phyloP scores from a whole-genome alignment of 2,329 filamentous ascomycete species.

The Aureobasidium sp. region DNA sequence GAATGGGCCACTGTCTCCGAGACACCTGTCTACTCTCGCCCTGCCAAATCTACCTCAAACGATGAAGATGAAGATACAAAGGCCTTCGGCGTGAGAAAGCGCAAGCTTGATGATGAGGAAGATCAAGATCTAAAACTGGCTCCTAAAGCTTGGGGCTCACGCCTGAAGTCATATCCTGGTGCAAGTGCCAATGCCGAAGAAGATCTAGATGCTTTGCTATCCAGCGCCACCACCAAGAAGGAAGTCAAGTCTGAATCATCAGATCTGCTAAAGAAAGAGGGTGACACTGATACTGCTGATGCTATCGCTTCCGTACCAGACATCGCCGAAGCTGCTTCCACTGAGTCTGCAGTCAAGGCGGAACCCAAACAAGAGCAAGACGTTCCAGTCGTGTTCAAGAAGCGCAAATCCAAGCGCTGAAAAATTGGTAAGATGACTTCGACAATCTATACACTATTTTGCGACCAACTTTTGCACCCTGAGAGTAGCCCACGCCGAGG shows the following conservation, averaged over 20 bases:
- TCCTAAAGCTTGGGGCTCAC: conserved; percentile 39
- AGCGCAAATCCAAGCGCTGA: conserved; percentile 52
- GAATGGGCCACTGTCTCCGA: conserved; percentile 72
- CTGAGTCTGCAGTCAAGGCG: conserved; percentile 7
- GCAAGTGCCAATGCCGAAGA: conserved; percentile 39
- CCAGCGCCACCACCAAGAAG: conserved; percentile 25
- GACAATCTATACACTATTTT: neutral
- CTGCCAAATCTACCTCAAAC: conserved; percentile 31
- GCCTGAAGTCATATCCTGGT: conserved; percentile 39
- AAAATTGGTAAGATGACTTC: neutral
- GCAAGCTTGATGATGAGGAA: conserved; percentile 53
- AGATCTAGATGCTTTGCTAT: conserved; percentile 56
- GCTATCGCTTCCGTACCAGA: conserved; percentile 22
- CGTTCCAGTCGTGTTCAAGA: conserved; percentile 66
- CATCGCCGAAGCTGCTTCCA: neutral
- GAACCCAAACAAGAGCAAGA: conserved; percentile 20
- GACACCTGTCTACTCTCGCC: conserved; percentile 25
- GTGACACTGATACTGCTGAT: conserved; percentile 26
- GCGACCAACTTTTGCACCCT: neutral
- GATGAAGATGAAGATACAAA: conserved; percentile 36
- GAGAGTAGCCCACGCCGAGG: neutral
- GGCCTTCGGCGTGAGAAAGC: conserved; percentile 54
- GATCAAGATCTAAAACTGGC: conserved; percentile 50
- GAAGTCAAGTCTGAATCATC: conserved; percentile 28
- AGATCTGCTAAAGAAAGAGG: conserved; percentile 27